Conservation (phyloP, 1,284 basidiomycete species). For the Papiliotrema laurentii region DNA sequence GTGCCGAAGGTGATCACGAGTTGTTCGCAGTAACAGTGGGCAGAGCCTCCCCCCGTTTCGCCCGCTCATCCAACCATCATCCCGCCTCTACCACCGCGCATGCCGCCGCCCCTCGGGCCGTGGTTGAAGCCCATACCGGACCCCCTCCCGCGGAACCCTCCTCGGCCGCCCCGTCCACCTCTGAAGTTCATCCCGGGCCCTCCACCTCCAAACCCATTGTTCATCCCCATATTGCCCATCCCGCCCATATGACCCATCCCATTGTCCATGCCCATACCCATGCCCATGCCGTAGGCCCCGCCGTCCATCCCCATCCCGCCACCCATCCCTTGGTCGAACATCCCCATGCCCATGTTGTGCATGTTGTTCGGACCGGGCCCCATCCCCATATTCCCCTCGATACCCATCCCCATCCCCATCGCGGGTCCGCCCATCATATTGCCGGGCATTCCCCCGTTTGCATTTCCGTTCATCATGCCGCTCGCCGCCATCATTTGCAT, state of each 20-base stretch:
- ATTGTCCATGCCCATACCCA: conserved; percentile 15
- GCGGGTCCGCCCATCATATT: conserved; percentile 11
- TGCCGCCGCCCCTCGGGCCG: conserved; percentile 31
- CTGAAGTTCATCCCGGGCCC: conserved; percentile 14
- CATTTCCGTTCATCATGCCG: conserved; percentile 10
- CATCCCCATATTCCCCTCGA: conserved; percentile 11
- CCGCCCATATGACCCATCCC: conserved; percentile 6
- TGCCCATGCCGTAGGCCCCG: conserved; percentile 4
- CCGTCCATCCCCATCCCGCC: conserved; percentile 3
- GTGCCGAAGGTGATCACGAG: no score
- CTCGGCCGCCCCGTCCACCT: background rate
- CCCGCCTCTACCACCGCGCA: conserved; percentile 10
- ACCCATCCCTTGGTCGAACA: conserved; percentile 3
- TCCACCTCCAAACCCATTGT: conserved; percentile 32
- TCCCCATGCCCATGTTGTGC: conserved; percentile 7
- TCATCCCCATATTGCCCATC: conserved; percentile 4
- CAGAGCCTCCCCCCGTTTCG: no score
- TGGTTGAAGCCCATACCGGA: conserved; percentile 17
- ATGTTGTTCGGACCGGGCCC: conserved; percentile 16
- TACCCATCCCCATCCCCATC: conserved; percentile 6
- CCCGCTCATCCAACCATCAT: no score
- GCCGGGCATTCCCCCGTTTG: conserved; percentile 6
- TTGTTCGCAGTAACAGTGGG: no score
- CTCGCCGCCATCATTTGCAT: conserved; percentile 39
- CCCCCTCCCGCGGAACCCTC: conserved; percentile 9